Percentiles rank a stretch among this genome's conserved stretches.
Evolutionary conservation across 176 grass and related monocot genomes (phyloP).

Genomic region (Otatea glauca): DNA sequence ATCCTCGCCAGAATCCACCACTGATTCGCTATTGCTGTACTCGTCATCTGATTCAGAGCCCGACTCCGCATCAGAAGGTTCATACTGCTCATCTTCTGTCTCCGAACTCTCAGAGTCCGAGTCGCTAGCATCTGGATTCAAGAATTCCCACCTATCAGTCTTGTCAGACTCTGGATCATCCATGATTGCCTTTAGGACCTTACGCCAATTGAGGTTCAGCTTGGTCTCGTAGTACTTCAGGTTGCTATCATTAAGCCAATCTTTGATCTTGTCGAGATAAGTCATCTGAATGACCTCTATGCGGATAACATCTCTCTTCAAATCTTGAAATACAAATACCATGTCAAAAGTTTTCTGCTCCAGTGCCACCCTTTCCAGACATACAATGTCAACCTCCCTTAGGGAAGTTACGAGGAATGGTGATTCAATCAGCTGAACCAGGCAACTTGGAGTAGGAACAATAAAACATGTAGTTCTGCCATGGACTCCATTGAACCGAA

Average conservation of each 20-base stretch:
- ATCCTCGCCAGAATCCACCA: slow-evolving; percentile 58
- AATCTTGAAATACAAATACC: slow-evolving; percentile 71
- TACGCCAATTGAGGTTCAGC: slow-evolving; percentile 72
- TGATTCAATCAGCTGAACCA: slow-evolving; percentile 64
- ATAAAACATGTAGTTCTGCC: slow-evolving; percentile 67
- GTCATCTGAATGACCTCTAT: slow-evolving; percentile 65
- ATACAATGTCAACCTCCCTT: slow-evolving; percentile 76
- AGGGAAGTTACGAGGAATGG: slow-evolving; percentile 64
- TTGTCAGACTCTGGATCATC: slow-evolving; percentile 58
- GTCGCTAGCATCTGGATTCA: slow-evolving; percentile 76
- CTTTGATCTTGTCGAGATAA: slow-evolving; percentile 68
- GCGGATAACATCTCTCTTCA: slow-evolving; percentile 66
- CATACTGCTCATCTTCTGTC: slow-evolving; percentile 61
- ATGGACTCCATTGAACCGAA: slow-evolving; percentile 66
- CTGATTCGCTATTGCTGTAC: slow-evolving; percentile 44
- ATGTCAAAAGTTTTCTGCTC: slow-evolving; percentile 68
- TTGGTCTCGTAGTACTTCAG: slow-evolving; percentile 74
- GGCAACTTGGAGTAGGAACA: slow-evolving; percentile 64
- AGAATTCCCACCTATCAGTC: slow-evolving; percentile 66
- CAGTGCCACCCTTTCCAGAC: slow-evolving; percentile 68
- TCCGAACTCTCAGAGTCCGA: slow-evolving; percentile 55
- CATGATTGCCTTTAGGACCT: slow-evolving; percentile 58
- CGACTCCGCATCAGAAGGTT: slow-evolving; percentile 58
- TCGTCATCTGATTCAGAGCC: slow-evolving; percentile 44
- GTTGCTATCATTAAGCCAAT: slow-evolving; percentile 63